Base-by-base conservation (phyloP, 2,329 filamentous ascomycete genomes). In the Hyphodiscus sp. region DNA sequence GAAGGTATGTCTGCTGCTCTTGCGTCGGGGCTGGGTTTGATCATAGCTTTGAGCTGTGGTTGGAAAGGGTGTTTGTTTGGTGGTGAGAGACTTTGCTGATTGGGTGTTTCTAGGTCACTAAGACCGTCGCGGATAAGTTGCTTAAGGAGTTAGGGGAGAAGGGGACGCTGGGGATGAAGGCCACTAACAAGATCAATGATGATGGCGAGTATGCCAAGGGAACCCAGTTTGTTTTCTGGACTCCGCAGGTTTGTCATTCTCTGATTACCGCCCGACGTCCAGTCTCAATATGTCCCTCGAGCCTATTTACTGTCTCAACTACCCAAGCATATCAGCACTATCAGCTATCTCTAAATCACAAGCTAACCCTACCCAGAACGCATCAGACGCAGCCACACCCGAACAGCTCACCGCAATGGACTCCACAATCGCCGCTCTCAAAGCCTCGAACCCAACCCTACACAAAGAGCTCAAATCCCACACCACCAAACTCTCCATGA, bases 101-200 rank as follows among this genome's bases (percentile, higher is more conserved):
- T 8, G 13, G 9, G 45, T 47, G 19, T 26, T 23, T 6, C 33
- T 45, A 68, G 65, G 54, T 64, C 18, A 62, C 56, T 8, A 57
- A 64, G 77, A 79, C 80, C 13, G 73, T 79, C 44, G 76, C 82
- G 20, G 75, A 76, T 26, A 87, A 85, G 67, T 64, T 80, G 30
- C 70, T 87, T 33, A 83, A 82, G 61, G 82, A 85, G 55, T 70
- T 87, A 65, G 77, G 82, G 55, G 80, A 85, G 59, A 74, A 73
- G 43, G 78, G 78, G 11, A 69, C 80, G 59, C 79, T 87, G 43
- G 79, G 80, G 61, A 80, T 78, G 48, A 77, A 68, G 44, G 63
- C 63, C 0, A 64, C 64, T 0, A 66, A 66, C 51, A 63, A 61
- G 2, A 26, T 26, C 23, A 26, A 26, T 26, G 23, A 26, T 26